A percentile compares a stretch with the other conserved stretches of the same genome.
Evolutionary conservation across 345 rosid species (phyloP).

Genomic region (Brassica juncea): DNA sequence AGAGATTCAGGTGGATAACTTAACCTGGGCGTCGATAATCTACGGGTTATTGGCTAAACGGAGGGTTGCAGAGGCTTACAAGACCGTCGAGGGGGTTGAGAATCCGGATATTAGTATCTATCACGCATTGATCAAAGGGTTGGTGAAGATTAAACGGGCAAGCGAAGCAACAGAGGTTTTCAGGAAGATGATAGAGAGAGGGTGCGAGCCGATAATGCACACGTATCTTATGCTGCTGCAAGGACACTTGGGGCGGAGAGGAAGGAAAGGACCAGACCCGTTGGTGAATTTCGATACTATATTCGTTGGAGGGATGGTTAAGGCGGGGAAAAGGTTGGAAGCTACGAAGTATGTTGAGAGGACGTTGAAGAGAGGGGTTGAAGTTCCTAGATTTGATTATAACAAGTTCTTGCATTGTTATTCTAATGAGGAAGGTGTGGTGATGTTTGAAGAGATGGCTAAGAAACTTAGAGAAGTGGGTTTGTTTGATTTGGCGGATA

Average conservation of each 20-base stretch:
- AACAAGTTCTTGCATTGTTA: constrained; percentile 76
- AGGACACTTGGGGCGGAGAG: constrained; percentile 89
- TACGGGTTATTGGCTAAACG: constrained; percentile 61
- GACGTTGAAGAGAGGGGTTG: constrained; percentile 59
- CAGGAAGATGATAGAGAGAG: constrained; percentile 75
- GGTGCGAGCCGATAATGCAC: constrained; percentile 90
- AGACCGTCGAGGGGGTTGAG: constrained; percentile 40
- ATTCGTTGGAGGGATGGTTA: constrained; percentile 88
- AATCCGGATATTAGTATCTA: constrained; percentile 66
- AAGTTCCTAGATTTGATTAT: constrained; percentile 87
- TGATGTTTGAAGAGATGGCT: constrained; percentile 67
- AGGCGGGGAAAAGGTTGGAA: constrained; percentile 73
- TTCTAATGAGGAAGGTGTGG: constrained; percentile 72
- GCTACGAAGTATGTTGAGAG: constrained; percentile 82
- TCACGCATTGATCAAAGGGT: constrained; percentile 76
- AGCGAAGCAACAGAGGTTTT: constrained; percentile 73
- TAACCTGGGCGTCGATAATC: constrained; percentile 48
- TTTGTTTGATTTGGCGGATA: constrained; percentile 78
- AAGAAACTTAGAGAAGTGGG: constrained; percentile 70
- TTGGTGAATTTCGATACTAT: constrained; percentile 77
- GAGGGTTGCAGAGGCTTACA: constrained; percentile 58
- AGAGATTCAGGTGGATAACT: constrained; percentile 56
- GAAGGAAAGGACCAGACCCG: constrained; percentile 76
- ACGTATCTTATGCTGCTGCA: constrained; percentile 83
- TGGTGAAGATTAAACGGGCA: constrained; percentile 60